Percentiles rank a stretch among this genome's conserved stretches.
Evolutionary conservation across 2,329 filamentous ascomycete species (phyloP).

Genomic region (Penicillium sp.): DNA sequence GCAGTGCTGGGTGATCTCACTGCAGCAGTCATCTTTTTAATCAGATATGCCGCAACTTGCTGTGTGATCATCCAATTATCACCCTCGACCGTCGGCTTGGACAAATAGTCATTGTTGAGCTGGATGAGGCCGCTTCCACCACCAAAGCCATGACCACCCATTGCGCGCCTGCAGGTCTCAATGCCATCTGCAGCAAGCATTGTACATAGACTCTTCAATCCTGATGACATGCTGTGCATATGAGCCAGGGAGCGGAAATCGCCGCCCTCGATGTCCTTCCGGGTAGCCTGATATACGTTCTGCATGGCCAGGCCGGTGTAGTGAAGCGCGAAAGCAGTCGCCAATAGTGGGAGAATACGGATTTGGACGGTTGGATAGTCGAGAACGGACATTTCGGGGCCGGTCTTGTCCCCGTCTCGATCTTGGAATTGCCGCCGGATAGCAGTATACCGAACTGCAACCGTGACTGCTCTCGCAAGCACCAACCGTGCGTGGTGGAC

Average conservation of each 20-base stretch:
- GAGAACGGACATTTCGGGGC: conserved; percentile 51
- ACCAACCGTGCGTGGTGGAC: conserved; percentile 53
- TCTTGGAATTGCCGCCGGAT: conserved; percentile 55
- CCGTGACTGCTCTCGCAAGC: conserved; percentile 55
- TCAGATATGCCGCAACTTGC: conserved; percentile 49
- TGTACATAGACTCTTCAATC: conserved; percentile 57
- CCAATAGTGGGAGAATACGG: conserved; percentile 55
- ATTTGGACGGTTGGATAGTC: conserved; percentile 60
- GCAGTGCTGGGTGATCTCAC: conserved; percentile 10
- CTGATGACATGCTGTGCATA: conserved; percentile 57
- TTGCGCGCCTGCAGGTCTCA: conserved; percentile 55
- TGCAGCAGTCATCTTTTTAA: conserved; percentile 54
- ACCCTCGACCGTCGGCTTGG: conserved; percentile 58
- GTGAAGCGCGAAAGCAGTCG: conserved; percentile 56
- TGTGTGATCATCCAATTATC: conserved; percentile 63
- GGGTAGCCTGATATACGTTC: conserved; percentile 49
- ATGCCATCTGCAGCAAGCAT: conserved; percentile 57
- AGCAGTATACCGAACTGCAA: conserved; percentile 54
- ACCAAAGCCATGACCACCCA: conserved; percentile 59
- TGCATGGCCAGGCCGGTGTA: conserved; percentile 51
- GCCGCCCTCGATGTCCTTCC: conserved; percentile 50
- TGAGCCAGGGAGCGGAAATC: conserved; percentile 54
- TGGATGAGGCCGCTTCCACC: conserved; percentile 56
- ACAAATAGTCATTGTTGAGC: conserved; percentile 42
- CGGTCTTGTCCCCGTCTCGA: conserved; percentile 53